These are phyloP conservation scores for Anthracocystis walkeri DNA, from an alignment of 1,284 basidiomycete genomes.

Conservation along the genomic window DNA sequence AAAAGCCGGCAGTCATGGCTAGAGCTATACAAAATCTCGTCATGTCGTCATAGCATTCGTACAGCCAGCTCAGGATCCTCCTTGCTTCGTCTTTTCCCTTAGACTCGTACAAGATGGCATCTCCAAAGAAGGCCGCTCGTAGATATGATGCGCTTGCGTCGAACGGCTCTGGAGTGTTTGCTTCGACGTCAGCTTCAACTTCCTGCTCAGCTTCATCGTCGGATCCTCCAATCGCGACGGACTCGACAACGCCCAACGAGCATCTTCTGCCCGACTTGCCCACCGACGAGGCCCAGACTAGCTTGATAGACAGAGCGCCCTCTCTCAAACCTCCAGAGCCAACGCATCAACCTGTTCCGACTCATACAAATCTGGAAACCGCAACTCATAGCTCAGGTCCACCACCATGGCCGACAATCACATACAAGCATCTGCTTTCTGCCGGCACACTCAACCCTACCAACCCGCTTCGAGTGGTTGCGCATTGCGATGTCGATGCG, in stretches of 20 bases:
- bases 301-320: constrained; percentile 33
- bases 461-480: constrained; percentile 75
- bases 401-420: constrained; percentile 52
- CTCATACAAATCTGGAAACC: constrained; percentile 46
- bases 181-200: constrained; percentile 8
- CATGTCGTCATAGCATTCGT: constrained; percentile 19
- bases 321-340: constrained; percentile 37
- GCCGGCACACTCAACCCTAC: constrained; percentile 63
- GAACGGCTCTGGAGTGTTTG: constrained; percentile 1
- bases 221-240: background rate
- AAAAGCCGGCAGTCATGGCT: no score
- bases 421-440: constrained; percentile 61
- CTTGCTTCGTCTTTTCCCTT: constrained; percentile 13
- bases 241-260: constrained; percentile 5
- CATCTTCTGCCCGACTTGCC: constrained; percentile 24
- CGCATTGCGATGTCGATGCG: constrained; percentile 79
- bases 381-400: constrained; percentile 33
- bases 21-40: background rate
- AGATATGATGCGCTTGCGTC: constrained; percentile 32
- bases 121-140: constrained; percentile 43
- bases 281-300: constrained; percentile 18
- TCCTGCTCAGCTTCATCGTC: constrained; percentile 1
- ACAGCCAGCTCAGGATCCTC: background rate
- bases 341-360: constrained; percentile 17
- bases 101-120: constrained; percentile 20